Evolutionary conservation across 2,329 filamentous ascomycete species (phyloP).

Genomic region (Ceratocystis destructans): DNA sequence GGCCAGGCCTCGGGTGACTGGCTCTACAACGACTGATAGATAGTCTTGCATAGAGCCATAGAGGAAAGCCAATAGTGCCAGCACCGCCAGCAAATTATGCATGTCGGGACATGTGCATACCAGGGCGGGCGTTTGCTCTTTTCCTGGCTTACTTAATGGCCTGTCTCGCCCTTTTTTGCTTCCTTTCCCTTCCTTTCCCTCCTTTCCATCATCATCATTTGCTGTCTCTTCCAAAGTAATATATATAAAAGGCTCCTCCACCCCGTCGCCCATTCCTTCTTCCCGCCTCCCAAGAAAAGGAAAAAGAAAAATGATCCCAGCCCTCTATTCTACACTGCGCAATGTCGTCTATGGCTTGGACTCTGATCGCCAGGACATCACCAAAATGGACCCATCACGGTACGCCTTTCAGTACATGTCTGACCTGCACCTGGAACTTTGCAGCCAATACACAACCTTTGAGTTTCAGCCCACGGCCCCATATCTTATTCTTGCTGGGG

Average conservation of each 20-base stretch:
- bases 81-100: background rate
- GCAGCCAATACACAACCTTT: conserved; percentile 32
- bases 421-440: conserved; percentile 37
- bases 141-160: background rate
- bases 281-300: too few species aligned
- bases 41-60: background rate
- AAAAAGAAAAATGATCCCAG: background rate
- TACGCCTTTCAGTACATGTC: conserved; percentile 26
- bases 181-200: background rate
- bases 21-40: background rate
- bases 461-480: conserved; percentile 30
- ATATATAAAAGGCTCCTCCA: too few species aligned
- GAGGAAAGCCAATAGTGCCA: background rate
- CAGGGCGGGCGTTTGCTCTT: background rate
- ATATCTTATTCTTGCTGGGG: conserved; percentile 35
- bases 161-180: background rate
- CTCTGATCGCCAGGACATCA: conserved; percentile 6
- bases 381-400: conserved; percentile 7
- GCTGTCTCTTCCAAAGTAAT: background rate
- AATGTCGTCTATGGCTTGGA: background rate
- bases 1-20: background rate
- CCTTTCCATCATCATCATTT: background rate
- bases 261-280: background rate
- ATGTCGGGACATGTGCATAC: background rate
- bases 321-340: background rate